Conservation (phyloP, 2,329 filamentous ascomycete species). For the Cercospora citrullina region DNA sequence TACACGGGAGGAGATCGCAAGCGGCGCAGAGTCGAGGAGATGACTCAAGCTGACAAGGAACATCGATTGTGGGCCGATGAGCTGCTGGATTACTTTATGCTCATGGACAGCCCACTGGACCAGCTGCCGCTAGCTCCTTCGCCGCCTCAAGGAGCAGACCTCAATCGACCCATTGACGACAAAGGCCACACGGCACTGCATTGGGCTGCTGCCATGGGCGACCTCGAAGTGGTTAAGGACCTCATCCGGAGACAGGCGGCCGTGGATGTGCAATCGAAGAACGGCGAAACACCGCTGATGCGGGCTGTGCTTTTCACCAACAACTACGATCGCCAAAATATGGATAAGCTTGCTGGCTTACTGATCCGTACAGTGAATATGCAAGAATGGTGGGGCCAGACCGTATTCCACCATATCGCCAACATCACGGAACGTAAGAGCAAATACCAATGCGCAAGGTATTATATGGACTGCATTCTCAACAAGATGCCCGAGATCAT, state of each 20-base stretch:
- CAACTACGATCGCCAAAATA: conserved; percentile 90
- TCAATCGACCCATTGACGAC: conserved; percentile 89
- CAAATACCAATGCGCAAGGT: conserved; percentile 84
- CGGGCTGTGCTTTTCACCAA: conserved; percentile 95
- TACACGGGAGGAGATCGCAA: conserved; percentile 62
- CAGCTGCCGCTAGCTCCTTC: conserved; percentile 69
- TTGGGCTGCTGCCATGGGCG: conserved; percentile 97
- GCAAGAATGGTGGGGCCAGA: conserved; percentile 77
- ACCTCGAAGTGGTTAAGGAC: conserved; percentile 86
- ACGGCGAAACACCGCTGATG: conserved; percentile 85
- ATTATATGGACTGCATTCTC: conserved; percentile 89
- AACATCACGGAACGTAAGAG: conserved; percentile 82
- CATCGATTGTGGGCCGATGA: conserved; percentile 91
- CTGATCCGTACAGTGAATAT: conserved; percentile 78
- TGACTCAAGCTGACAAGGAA: conserved; percentile 70
- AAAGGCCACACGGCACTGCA: conserved; percentile 91
- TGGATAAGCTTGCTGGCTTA: conserved; percentile 79
- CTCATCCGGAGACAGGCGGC: conserved; percentile 78
- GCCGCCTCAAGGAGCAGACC: conserved; percentile 81
- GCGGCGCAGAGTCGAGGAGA: conserved; percentile 70
- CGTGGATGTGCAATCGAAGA: conserved; percentile 64
- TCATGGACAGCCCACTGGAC: conserved; percentile 53
- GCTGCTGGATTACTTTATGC: conserved; percentile 92
- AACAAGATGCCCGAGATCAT: conserved; percentile 80
- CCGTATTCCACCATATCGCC: conserved; percentile 91